A percentile compares a stretch with the other conserved stretches of the same genome.
phyloP scores from a whole-genome alignment of 2,329 filamentous ascomycete genomes.

The Chrysosporium queenslandicum region DNA sequence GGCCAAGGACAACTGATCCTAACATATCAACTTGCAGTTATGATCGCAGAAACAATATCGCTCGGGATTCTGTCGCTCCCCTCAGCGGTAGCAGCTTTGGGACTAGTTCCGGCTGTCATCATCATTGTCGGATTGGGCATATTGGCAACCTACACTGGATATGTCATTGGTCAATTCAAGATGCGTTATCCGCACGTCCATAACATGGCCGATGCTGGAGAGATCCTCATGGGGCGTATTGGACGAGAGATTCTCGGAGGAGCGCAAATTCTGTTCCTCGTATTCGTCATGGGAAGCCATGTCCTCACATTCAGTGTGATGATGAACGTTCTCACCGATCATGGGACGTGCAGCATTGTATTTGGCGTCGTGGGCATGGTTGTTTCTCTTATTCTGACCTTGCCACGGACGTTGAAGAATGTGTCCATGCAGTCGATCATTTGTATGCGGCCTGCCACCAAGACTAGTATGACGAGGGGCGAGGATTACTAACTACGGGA shows the following conservation, averaged over 20 bases:
- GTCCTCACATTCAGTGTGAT: conserved; percentile 60
- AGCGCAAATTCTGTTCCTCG: conserved; percentile 53
- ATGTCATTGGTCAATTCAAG: conserved; percentile 52
- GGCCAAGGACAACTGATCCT: not conserved
- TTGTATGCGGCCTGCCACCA: conserved; percentile 32
- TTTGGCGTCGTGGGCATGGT: conserved; percentile 52
- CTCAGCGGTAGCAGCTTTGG: conserved; percentile 43
- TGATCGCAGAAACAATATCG: conserved; percentile 52
- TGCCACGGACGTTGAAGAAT: conserved; percentile 54
- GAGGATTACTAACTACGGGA: not conserved
- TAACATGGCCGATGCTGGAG: conserved; percentile 59
- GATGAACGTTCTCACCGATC: conserved; percentile 53
- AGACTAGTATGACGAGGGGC: not conserved
- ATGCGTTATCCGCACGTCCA: conserved; percentile 48
- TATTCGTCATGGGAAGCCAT: conserved; percentile 64
- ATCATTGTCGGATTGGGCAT: conserved; percentile 45
- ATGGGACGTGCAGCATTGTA: conserved; percentile 54
- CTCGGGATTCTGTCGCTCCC: conserved; percentile 49
- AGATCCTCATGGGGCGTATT: conserved; percentile 49
- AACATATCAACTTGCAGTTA: conserved; percentile 30
- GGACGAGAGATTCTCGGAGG: conserved; percentile 54
- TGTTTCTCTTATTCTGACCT: conserved; percentile 49
- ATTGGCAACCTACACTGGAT: conserved; percentile 52
- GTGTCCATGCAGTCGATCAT: conserved; percentile 53
- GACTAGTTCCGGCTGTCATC: conserved; percentile 46